Base-by-base conservation (phyloP, 768 basidiomycete species). In the Russula olivacea region DNA sequence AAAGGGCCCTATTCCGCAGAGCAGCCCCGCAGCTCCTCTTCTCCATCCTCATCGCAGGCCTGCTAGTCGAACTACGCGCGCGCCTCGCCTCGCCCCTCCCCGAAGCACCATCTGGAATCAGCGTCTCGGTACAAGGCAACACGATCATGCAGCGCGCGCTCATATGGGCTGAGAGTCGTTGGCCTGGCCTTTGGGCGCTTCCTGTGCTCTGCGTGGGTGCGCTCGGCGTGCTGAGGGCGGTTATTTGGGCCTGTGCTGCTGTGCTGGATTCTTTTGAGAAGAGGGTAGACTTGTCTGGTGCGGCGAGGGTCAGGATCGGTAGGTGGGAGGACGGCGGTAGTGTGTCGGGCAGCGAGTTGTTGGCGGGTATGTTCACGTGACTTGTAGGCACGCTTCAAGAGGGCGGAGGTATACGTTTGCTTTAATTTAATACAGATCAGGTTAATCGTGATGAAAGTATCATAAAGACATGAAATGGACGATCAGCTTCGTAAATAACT, bases 281-380 rank as follows among this genome's bases (percentile, higher is more conserved):
- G 32, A 45, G 21, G 6, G 6, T 48, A 38, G 45, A 8, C 10
- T 14, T 15, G 28, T 38, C 32, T 3, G 38, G 28, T 15, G 30
- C 15, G 5, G 58, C 17, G 14, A 28, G 63, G 14, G 58, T 64
- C 2, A 59, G 54, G 58, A 45, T 64, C 8, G 63, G 63, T n/a
- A 47, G 58, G 48, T 64, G 63, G 63, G 63, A 64, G 8, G 58
- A 64, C 1, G 63, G 54, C 23, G n/a, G 45, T 48, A 64, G 58
- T 21, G 58, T 64, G 53, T 64, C 63, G 17, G 63, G 63, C 3
- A 9, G 54, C 19, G 63, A 64, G 11, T 38, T 64, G 11, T 38
- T 64, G 28, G 32, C 54, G 19, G 63, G 58, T 8, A 50, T 64
- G 32, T 60, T 64, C 53, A 64, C 59, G 54, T 64, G 63, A 64